A percentile compares a stretch with the other conserved stretches of the same genome.
phyloP scores from a whole-genome alignment of 768 basidiomycete species.

The Suillus bovinus region DNA sequence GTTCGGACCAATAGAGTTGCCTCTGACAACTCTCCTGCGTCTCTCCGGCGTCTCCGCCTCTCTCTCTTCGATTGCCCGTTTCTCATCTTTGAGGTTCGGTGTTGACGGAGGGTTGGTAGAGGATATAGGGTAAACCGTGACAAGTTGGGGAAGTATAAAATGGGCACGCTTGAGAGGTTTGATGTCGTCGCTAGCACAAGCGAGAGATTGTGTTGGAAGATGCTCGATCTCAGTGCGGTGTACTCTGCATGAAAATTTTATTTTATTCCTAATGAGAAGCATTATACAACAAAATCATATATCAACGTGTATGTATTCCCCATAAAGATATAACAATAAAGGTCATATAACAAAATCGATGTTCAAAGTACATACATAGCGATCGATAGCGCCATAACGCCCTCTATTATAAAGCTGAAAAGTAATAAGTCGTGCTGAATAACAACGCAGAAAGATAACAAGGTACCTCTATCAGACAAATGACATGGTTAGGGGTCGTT shows the following conservation, averaged over 20 bases:
- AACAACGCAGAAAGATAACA: background rate
- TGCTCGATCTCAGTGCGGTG: no score
- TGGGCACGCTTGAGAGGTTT: constrained; percentile 84
- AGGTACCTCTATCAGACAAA: background rate
- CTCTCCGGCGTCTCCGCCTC: constrained; percentile 72
- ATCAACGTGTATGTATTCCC: no score
- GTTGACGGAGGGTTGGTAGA: constrained; percentile 82
- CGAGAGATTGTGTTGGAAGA: constrained; percentile 55
- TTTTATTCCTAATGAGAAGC: no score
- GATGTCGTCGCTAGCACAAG: constrained; percentile 39
- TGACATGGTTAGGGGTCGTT: background rate
- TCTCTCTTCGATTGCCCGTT: constrained; percentile 72
- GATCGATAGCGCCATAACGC: no score
- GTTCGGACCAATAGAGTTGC: constrained; percentile 39
- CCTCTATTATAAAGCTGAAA: background rate
- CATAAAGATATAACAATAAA: no score
- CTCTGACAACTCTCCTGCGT: constrained; percentile 62
- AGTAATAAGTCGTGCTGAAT: background rate
- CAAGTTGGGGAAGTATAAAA: constrained; percentile 86
- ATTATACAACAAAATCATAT: no score
- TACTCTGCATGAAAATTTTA: no score
- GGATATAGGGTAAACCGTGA: constrained; percentile 89
- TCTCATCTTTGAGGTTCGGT: constrained; percentile 77
- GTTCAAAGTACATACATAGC: no score
- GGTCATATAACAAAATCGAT: no score